Evolutionary conservation across 768 basidiomycete genomes (phyloP).

Genomic region (Leccinum uliginosum): DNA sequence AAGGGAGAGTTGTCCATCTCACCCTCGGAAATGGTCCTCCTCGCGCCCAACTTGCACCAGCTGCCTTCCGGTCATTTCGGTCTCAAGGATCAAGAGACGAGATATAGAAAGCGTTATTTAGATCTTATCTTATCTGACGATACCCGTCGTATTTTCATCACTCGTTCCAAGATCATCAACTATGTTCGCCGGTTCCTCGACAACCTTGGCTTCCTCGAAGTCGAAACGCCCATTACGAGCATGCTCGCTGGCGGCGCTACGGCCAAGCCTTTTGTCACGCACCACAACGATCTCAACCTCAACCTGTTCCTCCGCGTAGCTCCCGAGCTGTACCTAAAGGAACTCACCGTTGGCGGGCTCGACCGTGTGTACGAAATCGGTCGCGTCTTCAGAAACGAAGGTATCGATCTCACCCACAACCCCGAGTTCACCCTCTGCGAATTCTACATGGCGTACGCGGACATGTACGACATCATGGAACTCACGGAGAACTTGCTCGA

Average conservation of each 20-base stretch:
- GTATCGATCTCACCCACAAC: slow-evolving; percentile 98
- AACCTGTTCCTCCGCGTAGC: slow-evolving; percentile 97
- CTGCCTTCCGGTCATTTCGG: slow-evolving; percentile 91
- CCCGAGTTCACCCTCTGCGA: slow-evolving; percentile 99
- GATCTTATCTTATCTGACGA: slow-evolving; percentile 93
- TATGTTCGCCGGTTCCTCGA: slow-evolving; percentile 91
- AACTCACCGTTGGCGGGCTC: slow-evolving; percentile 94
- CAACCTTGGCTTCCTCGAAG: slow-evolving; percentile 91
- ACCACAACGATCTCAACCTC: slow-evolving; percentile 96
- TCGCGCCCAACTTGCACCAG: slow-evolving; percentile 95
- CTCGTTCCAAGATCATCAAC: slow-evolving; percentile 85
- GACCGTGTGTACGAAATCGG: slow-evolving; percentile 99
- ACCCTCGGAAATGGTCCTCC: slow-evolving; percentile 75
- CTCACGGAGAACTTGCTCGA: slow-evolving; percentile 89
- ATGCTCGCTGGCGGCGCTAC: slow-evolving; percentile 96
- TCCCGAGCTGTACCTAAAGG: slow-evolving; percentile 96
- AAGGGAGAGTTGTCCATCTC: slow-evolving; percentile 93
- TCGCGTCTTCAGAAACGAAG: slow-evolving; percentile 96
- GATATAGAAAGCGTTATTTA: slow-evolving; percentile 98
- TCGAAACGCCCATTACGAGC: slow-evolving; percentile 98
- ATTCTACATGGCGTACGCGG: slow-evolving; percentile 99
- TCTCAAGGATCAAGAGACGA: slow-evolving; percentile 94
- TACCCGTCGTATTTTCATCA: slow-evolving; percentile 87
- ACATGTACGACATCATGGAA: slow-evolving; percentile 99
- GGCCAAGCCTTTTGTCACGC: slow-evolving; percentile 97